Evolutionary conservation across 352 stramenopile genomes (phyloP), one percentile per base, ranked within the genome.

Genomic region (Pythium folliculosum): DNA sequence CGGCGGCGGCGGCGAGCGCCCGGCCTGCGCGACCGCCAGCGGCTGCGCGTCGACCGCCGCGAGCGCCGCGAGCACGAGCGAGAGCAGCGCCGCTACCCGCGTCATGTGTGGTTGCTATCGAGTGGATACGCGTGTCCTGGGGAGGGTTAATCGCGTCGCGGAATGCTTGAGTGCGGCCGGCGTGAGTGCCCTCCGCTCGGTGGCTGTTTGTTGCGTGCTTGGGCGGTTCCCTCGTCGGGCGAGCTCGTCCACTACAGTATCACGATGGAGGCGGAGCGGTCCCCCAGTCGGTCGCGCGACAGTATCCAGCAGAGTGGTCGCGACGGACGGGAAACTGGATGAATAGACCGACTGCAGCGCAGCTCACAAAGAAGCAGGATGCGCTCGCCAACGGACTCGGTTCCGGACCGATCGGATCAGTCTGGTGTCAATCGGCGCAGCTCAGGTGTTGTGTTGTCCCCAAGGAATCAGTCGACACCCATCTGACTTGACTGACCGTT

Each of bases 291-390:
- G 14, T 47, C 40, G 40, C 40, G 40, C 19, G 45, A 30, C 22
- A 52, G 45, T 30, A 52, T 9, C 45, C 45, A 52, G n/a, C 45
- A 52, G 45, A 25, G 45, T 30, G 45, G 45, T 52, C 45, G 10
- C 45, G 1, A 13, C 6, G 37, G 9, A 17, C 37, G 37, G 37
- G 37, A 43, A 43, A 12, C 10, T 12, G 37, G 2, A 12, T 43
- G 37, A 17, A 32, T 32, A 32, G 27, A 32, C 27, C 27, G 27
- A 32, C 27, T 32, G 3, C 3, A 32, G 27, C 3, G 27, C 5
- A 43, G 37, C 37, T 43, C 37, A 43, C 37, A 13, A 43, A 43
- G 37, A 43, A 43, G 37, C 37, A 43, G 37, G 37, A 43, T 43
- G 37, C 37, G 9, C 37, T n/a, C n/a, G n/a, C n/a, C n/a, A n/a